phyloP scores from a whole-genome alignment of 768 basidiomycete species.

The Leccinum ochraceum region DNA sequence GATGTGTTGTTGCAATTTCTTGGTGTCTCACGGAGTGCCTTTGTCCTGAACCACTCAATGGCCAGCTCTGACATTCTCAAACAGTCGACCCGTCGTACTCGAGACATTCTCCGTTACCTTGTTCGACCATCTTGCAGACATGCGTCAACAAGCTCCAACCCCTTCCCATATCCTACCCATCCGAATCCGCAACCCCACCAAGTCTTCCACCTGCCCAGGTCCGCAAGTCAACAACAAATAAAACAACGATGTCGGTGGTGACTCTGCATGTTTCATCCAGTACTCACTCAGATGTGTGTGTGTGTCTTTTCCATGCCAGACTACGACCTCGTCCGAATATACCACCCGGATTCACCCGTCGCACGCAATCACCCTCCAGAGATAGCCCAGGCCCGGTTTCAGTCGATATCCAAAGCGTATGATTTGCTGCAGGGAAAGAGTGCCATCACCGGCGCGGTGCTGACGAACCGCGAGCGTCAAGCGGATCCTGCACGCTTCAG shows the following conservation, averaged over 20 bases:
- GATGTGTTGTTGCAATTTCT: background rate
- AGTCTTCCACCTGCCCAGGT: slow-evolving; percentile 59
- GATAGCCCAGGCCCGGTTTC: slow-evolving; percentile 63
- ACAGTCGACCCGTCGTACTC: slow-evolving; percentile 5
- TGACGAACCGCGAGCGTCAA: slow-evolving; percentile 17
- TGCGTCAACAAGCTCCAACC: slow-evolving; percentile 27
- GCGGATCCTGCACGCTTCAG: slow-evolving; percentile 44
- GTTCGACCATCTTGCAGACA: slow-evolving; percentile 14
- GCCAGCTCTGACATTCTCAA: slow-evolving; percentile 3
- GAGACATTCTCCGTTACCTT: slow-evolving; percentile 7
- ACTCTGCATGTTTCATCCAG: background rate
- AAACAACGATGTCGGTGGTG: slow-evolving; percentile 58
- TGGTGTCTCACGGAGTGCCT: background rate
- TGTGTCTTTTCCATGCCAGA: slow-evolving; percentile 41
- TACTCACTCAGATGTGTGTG: slow-evolving; percentile 5
- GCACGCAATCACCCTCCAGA: slow-evolving; percentile 45
- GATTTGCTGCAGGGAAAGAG: slow-evolving; percentile 57
- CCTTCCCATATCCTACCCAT: slow-evolving; percentile 53
- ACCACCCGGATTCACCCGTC: slow-evolving; percentile 70
- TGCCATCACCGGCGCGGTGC: slow-evolving; percentile 20
- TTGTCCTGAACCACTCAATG: slow-evolving; percentile 7
- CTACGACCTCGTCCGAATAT: slow-evolving; percentile 76
- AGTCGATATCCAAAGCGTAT: slow-evolving; percentile 69
- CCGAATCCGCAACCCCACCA: slow-evolving; percentile 59
- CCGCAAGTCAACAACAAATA: slow-evolving; percentile 52